Evolutionary conservation across 768 basidiomycete genomes (phyloP).

Genomic region (Kwoniella heveanensis): DNA sequence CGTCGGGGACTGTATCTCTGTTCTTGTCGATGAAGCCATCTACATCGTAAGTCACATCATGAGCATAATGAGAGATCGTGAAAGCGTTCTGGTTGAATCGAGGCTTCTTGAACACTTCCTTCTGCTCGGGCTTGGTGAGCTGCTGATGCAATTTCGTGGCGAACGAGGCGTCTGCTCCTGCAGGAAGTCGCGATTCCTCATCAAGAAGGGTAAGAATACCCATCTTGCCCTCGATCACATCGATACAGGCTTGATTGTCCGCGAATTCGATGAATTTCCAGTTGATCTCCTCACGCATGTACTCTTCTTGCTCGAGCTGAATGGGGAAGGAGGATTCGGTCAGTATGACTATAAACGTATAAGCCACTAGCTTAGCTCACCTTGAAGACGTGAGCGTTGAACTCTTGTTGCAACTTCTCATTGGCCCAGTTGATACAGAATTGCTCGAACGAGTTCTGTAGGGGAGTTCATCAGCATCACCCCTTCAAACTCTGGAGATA

Average conservation of each 20-base stretch:
- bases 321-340: background rate
- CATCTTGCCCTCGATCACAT: slow-evolving; percentile 95
- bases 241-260: slow-evolving; percentile 98
- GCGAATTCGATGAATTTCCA: slow-evolving; percentile 99
- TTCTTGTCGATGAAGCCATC: slow-evolving; percentile 99
- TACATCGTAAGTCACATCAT: slow-evolving; percentile 97
- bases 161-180: slow-evolving; percentile 90
- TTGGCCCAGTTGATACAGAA: slow-evolving; percentile 99
- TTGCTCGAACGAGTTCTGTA: slow-evolving; percentile 67
- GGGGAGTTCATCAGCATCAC: background rate
- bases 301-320: slow-evolving; percentile 98
- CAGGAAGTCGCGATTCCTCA: slow-evolving; percentile 93
- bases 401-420: slow-evolving; percentile 90
- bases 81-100: slow-evolving; percentile 97
- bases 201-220: slow-evolving; percentile 92
- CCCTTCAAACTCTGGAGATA: no score
- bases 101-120: slow-evolving; percentile 93
- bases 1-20: slow-evolving; percentile 96
- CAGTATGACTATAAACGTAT: background rate
- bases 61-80: slow-evolving; percentile 95
- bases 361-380: slow-evolving; percentile 15
- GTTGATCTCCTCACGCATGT: slow-evolving; percentile 95
- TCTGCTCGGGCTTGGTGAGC: slow-evolving; percentile 80
- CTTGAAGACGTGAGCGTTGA: slow-evolving; percentile 87
- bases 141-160: slow-evolving; percentile 87